A percentile compares a stretch with the other conserved stretches of the same genome.
Evolutionary conservation across 306 rosid species (phyloP).

Genomic region (Prinsepia uniflora): DNA sequence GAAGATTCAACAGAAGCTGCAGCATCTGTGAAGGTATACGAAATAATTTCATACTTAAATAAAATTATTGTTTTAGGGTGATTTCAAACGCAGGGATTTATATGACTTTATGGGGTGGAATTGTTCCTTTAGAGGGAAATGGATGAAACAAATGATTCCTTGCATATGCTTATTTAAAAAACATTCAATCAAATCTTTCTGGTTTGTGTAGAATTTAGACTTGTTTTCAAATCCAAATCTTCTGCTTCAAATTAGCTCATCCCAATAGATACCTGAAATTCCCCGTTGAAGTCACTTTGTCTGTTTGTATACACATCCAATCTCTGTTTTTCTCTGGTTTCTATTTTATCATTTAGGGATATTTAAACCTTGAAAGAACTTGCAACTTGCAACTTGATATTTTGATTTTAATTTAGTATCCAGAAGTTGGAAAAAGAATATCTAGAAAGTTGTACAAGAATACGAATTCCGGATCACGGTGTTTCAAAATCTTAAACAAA

Average conservation of each 20-base stretch:
- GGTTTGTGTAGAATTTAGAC: not conserved
- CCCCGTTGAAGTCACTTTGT: not conserved
- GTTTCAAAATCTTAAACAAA: no score
- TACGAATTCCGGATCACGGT: no score
- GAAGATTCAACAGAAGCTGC: conserved; percentile 68
- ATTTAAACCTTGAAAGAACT: not conserved
- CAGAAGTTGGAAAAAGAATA: no score
- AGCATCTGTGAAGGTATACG: conserved; percentile 76
- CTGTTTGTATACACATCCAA: not conserved
- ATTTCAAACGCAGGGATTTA: not conserved
- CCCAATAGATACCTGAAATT: not conserved
- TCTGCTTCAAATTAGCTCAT: not conserved
- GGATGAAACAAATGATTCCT: not conserved
- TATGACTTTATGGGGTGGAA: not conserved
- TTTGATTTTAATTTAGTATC: no score
- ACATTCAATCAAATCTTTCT: not conserved
- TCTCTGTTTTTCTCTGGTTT: not conserved
- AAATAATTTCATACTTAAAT: not conserved
- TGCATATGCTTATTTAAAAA: not conserved
- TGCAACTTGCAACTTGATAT: no score
- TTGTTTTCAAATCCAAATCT: not conserved
- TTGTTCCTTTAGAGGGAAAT: not conserved
- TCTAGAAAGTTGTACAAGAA: no score
- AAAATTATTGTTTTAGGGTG: not conserved
- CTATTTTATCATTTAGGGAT: not conserved